Evolutionary conservation across 2,329 filamentous ascomycete genomes (phyloP).

Genomic region (Claviceps arundinis): DNA sequence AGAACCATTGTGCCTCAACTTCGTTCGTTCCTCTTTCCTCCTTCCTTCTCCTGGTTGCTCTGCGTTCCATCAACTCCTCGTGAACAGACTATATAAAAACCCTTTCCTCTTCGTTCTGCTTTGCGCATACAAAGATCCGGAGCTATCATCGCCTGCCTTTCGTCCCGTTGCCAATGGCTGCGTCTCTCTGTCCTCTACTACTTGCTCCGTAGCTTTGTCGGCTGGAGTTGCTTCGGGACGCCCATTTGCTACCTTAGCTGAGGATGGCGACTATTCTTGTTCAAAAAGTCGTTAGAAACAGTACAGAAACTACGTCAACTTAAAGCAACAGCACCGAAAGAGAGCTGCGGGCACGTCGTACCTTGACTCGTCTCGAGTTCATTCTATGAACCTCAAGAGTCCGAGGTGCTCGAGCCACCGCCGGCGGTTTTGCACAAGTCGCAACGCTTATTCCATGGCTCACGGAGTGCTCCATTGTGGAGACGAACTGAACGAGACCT

Average conservation of each 20-base stretch:
- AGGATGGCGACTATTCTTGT: background rate
- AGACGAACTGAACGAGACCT: conserved; percentile 60
- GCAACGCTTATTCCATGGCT: conserved; percentile 60
- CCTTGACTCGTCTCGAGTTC: background rate
- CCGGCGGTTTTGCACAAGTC: conserved; percentile 36
- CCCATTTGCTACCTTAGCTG: background rate
- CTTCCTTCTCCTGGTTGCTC: too few species aligned
- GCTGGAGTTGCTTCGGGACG: background rate
- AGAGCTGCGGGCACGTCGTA: background rate
- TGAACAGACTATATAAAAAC: conserved; percentile 8
- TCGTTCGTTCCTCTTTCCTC: background rate
- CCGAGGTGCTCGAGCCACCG: background rate
- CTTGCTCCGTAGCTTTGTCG: background rate
- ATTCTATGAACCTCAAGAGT: background rate
- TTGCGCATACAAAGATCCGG: background rate
- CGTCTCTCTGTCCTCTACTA: background rate
- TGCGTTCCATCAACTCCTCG: background rate
- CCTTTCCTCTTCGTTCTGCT: conserved; percentile 7
- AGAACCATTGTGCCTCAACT: background rate
- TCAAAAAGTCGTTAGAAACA: background rate
- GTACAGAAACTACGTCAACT: background rate
- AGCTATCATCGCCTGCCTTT: background rate
- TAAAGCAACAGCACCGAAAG: background rate
- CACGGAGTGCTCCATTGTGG: conserved; percentile 57
- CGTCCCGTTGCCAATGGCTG: background rate